phyloP scores from a whole-genome alignment of 2,329 filamentous ascomycete species.

The Stromatinia cepivora region DNA sequence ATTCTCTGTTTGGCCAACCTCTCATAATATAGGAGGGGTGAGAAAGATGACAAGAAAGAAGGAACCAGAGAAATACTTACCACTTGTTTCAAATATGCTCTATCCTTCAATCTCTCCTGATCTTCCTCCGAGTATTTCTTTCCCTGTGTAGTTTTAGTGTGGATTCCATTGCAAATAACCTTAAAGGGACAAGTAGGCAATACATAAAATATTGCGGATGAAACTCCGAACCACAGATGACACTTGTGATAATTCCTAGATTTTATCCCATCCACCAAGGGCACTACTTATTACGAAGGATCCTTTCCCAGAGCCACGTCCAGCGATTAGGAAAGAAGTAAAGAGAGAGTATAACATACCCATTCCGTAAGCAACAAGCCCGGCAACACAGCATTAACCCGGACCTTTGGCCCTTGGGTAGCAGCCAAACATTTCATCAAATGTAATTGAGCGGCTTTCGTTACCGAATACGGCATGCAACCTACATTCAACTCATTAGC shows the following conservation, averaged over 20 bases:
- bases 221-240: neutral
- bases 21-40: too few relatives aligned
- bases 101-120: slow-evolving; percentile 51
- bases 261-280: neutral
- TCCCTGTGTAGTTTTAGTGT: slow-evolving; percentile 42
- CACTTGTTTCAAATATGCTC: slow-evolving; percentile 55
- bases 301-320: neutral
- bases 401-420: slow-evolving; percentile 60
- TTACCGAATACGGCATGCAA: slow-evolving; percentile 41
- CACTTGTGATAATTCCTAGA: neutral
- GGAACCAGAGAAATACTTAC: slow-evolving; percentile 42
- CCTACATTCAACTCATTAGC: slow-evolving; percentile 3
- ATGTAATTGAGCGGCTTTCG: slow-evolving; percentile 55
- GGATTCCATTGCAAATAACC: neutral
- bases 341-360: slow-evolving; percentile 43
- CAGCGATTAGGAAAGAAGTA: neutral
- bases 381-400: slow-evolving; percentile 64
- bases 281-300: neutral
- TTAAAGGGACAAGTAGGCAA: neutral
- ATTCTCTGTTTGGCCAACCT: neutral
- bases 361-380: slow-evolving; percentile 66
- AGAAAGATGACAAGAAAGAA: neutral
- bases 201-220: too few relatives aligned
- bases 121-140: slow-evolving; percentile 53
- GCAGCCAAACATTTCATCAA: slow-evolving; percentile 64